Conservation (phyloP, 2,329 filamentous ascomycete species). For the Xylariaceae sp. region DNA sequence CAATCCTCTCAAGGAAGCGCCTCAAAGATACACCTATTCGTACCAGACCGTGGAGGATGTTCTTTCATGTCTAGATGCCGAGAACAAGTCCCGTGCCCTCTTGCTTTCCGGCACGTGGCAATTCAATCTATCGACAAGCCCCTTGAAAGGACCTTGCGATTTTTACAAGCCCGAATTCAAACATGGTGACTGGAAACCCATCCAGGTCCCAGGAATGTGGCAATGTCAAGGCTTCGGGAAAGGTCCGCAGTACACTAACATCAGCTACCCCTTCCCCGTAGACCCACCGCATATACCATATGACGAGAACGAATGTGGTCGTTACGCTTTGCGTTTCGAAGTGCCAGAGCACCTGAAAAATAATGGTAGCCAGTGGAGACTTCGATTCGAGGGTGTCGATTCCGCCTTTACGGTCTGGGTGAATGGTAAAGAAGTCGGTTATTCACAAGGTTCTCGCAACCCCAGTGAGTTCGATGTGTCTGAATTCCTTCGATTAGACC, state of each 20-base stretch:
- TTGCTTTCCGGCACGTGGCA: slow-evolving; percentile 51
- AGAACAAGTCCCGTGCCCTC: slow-evolving; percentile 35
- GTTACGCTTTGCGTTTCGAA: slow-evolving; percentile 54
- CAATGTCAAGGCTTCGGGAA: slow-evolving; percentile 60
- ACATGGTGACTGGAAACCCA: slow-evolving; percentile 38
- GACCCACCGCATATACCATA: slow-evolving; percentile 60
- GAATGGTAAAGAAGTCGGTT: slow-evolving; percentile 63
- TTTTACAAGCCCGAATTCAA: slow-evolving; percentile 38
- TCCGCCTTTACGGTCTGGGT: slow-evolving; percentile 66
- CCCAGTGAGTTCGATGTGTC: slow-evolving; percentile 70
- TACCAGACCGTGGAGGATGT: slow-evolving; percentile 47
- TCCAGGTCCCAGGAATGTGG: slow-evolving; percentile 62
- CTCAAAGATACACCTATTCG: slow-evolving; percentile 50
- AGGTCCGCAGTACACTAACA: slow-evolving; percentile 59
- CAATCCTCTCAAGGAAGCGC: slow-evolving; percentile 44
- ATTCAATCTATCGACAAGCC: slow-evolving; percentile 45
- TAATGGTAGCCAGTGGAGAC: slow-evolving; percentile 50
- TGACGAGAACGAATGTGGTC: slow-evolving; percentile 60
- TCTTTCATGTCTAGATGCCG: slow-evolving; percentile 36
- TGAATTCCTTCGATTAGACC: slow-evolving; percentile 38
- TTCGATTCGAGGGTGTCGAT: slow-evolving; percentile 71
- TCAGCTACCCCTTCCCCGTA: slow-evolving; percentile 57
- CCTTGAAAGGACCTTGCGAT: slow-evolving; percentile 40
- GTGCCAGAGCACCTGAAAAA: slow-evolving; percentile 42
- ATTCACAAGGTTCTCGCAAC: slow-evolving; percentile 67